Conservation (phyloP, 1,139 yeast species). For the Yamadazyma dendronema region DNA sequence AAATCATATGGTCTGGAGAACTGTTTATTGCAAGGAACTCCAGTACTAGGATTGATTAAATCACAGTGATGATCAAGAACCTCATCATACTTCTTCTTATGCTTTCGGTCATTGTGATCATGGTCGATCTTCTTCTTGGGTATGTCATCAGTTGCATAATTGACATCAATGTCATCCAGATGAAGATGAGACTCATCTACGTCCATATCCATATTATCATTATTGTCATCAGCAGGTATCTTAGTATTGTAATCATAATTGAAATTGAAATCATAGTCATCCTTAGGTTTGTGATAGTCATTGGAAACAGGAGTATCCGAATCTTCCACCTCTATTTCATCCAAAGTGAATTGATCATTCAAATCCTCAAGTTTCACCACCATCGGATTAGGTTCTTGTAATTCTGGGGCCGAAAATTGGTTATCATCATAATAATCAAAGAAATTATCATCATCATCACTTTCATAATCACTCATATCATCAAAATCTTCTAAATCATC, state of each 20-base stretch:
- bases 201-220: conserved; percentile 6
- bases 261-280: conserved; percentile 4
- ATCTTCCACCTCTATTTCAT: conserved; percentile 1
- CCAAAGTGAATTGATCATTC: neutral
- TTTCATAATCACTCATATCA: conserved; percentile 15
- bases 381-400: neutral
- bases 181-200: too few species aligned
- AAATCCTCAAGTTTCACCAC: neutral
- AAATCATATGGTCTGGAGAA: conserved; percentile 50
- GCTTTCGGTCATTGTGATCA: conserved; percentile 4
- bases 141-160: too few species aligned
- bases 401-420: too few species aligned
- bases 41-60: conserved; percentile 56
- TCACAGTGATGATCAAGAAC: conserved; percentile 43
- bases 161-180: neutral
- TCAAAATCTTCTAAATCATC: conserved; percentile 15
- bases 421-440: conserved; percentile 7
- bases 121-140: neutral
- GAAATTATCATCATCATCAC: conserved; percentile 16
- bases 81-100: conserved; percentile 10
- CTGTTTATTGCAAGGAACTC: conserved; percentile 43
- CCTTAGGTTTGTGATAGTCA: too few species aligned
- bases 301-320: neutral
- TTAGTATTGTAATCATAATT: conserved; percentile 3
- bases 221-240: too few species aligned